Evolutionary conservation across 352 stramenopile species (phyloP).

Genomic region (Elongisporangium undulatum): DNA sequence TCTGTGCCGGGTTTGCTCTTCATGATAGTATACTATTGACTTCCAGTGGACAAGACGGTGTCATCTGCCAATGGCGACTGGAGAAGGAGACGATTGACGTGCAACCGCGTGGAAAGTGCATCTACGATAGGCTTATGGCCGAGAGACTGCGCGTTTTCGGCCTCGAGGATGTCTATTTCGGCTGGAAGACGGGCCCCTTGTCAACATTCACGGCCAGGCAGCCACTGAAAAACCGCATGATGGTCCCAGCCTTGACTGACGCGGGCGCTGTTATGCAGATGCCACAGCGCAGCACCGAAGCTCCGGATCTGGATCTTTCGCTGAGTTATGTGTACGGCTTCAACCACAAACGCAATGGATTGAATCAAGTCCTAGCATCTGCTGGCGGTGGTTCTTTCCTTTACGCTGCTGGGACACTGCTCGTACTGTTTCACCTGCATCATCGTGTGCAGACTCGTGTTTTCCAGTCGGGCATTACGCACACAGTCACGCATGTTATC

Average conservation of each 20-base stretch:
- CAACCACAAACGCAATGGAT: constrained; percentile 29
- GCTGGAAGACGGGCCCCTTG: constrained; percentile 2
- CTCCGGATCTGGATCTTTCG: constrained; percentile 56
- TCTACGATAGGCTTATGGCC: constrained; percentile 17
- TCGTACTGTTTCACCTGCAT: constrained; percentile 37
- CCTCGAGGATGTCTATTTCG: constrained; percentile 45
- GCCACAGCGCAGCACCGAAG: constrained; percentile 28
- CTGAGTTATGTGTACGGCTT: constrained; percentile 40
- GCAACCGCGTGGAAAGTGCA: constrained; percentile 26
- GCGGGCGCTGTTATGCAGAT: constrained; percentile 15
- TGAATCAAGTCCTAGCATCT: constrained; percentile 42
- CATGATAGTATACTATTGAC: constrained; percentile 56
- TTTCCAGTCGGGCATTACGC: constrained; percentile 31
- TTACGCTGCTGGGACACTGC: constrained; percentile 37
- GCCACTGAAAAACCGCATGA: not conserved
- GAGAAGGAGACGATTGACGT: constrained; percentile 38
- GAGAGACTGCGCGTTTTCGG: constrained; percentile 15
- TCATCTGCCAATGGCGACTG: constrained; percentile 71
- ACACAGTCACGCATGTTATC: constrained; percentile 44
- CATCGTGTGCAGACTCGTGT: constrained; percentile 17
- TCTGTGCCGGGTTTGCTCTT: constrained; percentile 40
- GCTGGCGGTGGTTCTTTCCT: constrained; percentile 24
- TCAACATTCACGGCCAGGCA: not conserved
- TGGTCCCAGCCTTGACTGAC: constrained; percentile 1
- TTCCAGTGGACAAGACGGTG: constrained; percentile 30